Conservation (phyloP, 2,329 filamentous ascomycete species). For the Fusarium acutatum region DNA sequence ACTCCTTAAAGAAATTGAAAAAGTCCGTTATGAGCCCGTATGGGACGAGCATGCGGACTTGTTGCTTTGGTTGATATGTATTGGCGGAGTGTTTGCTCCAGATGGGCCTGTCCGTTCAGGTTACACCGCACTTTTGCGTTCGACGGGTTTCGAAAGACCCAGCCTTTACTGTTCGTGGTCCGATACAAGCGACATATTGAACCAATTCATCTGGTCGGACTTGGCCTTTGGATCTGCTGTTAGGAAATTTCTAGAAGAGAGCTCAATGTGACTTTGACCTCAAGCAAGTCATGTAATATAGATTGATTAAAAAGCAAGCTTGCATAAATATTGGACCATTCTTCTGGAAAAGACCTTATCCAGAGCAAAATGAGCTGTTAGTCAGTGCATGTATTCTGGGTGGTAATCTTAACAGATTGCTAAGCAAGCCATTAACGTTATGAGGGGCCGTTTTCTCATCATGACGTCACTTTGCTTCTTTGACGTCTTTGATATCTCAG, state of each 20-base stretch:
- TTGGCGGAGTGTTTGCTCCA: neutral
- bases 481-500: slow-evolving; percentile 8
- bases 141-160: neutral
- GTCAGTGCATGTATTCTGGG: accelerated
- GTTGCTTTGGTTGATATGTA: neutral
- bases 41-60: neutral
- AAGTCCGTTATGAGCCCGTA: accelerated
- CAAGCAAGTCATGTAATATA: neutral
- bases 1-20: neutral
- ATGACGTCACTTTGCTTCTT: slow-evolving; percentile 5
- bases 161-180: accelerated
- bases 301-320: neutral
- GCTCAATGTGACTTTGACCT: neutral
- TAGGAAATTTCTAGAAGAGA: neutral
- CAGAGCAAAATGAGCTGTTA: neutral
- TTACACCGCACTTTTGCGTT: neutral
- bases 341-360: neutral
- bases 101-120: neutral
- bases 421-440: neutral
- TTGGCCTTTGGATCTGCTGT: neutral
- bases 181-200: neutral
- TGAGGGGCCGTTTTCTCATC: neutral
- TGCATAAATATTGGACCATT: neutral
- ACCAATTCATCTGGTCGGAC: slow-evolving; percentile 3
- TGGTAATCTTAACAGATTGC: neutral